Evolutionary conservation across 1,284 basidiomycete genomes (phyloP).

Genomic region (Fomitopsis palustris): DNA sequence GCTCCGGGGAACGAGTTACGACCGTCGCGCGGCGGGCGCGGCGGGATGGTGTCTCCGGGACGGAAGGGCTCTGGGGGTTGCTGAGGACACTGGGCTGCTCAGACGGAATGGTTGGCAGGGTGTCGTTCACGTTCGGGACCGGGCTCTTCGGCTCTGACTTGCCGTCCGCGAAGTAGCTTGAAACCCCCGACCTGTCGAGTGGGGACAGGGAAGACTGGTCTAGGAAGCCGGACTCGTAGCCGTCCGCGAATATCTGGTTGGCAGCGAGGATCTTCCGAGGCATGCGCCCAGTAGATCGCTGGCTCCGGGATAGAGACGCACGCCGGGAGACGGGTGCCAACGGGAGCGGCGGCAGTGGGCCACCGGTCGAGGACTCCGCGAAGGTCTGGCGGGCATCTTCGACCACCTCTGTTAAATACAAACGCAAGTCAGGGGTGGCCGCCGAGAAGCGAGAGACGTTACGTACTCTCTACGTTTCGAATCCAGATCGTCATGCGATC

Average conservation of each 20-base stretch:
- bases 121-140: constrained; percentile 14
- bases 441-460: background rate
- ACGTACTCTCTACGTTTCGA: constrained; percentile 73
- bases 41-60: constrained; percentile 29
- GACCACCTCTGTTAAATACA: constrained; percentile 54
- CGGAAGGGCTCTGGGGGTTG: constrained; percentile 9
- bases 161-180: background rate
- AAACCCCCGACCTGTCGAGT: background rate
- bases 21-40: constrained; percentile 60
- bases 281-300: constrained; percentile 43
- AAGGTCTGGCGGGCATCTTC: constrained; percentile 73
- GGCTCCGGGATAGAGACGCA: constrained; percentile 35
- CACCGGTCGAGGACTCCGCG: constrained; percentile 42
- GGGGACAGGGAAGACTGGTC: constrained; percentile 25
- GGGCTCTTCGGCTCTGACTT: background rate
- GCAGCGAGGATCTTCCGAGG: constrained; percentile 63
- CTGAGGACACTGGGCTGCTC: constrained; percentile 20
- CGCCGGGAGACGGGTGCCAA: constrained; percentile 52
- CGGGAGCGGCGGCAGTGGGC: constrained; percentile 56
- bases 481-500: constrained; percentile 78
- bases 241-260: constrained; percentile 61
- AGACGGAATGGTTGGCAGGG: constrained; percentile 25
- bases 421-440: constrained; percentile 3
- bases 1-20: constrained; percentile 54
- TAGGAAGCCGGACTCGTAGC: constrained; percentile 35